Conservation (phyloP, 208 protist species). For the Leishmania guyanensis region DNA sequence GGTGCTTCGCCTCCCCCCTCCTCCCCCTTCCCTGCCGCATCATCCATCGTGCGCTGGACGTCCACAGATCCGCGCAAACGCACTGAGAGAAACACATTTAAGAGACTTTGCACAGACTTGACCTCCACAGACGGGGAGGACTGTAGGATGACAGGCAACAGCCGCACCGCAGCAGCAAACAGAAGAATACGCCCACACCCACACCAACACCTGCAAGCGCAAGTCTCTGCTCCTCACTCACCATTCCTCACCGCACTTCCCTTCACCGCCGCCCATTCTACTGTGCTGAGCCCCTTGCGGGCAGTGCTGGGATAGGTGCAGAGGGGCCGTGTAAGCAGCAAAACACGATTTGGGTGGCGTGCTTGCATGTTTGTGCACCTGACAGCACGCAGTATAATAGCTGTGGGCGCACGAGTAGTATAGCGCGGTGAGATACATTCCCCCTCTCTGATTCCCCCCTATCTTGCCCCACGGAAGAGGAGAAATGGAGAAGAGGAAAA, state of each 20-base stretch:
- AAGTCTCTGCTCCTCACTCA: background rate
- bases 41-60: background rate
- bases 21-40: background rate
- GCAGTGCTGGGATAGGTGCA: background rate
- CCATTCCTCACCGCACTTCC: background rate
- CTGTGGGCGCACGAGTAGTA: background rate
- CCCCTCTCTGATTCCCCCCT: background rate
- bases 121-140: background rate
- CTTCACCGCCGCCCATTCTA: background rate
- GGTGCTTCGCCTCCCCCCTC: too few species aligned
- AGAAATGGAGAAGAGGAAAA: background rate
- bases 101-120: background rate
- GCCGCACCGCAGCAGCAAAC: background rate
- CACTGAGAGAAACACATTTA: background rate
- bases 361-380: background rate
- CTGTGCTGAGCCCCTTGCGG: background rate
- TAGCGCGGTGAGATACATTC: background rate
- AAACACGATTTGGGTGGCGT: background rate
- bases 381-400: background rate
- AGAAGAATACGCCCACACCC: background rate
- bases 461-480: background rate
- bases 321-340: background rate
- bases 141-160: background rate
- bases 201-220: background rate
- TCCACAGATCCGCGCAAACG: background rate